These are phyloP conservation scores for Botryotinia calthae DNA, from an alignment of 2,329 filamentous ascomycete species.

Conservation along the genomic window DNA sequence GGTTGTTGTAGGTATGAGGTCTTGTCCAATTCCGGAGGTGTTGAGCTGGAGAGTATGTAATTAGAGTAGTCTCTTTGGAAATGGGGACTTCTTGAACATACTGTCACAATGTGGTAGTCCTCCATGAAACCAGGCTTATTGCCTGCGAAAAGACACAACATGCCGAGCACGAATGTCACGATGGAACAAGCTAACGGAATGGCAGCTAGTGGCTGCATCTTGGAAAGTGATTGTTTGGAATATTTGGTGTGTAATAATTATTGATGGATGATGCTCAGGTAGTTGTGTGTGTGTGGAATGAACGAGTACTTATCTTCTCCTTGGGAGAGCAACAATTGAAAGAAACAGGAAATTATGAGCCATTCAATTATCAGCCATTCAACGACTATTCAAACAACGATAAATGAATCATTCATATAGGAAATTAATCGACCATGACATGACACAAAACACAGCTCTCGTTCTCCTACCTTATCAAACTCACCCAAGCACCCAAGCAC, in stretches of 20 bases:
- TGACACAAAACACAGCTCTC: neutral
- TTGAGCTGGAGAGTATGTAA: slow-evolving; percentile 47
- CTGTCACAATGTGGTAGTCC: slow-evolving; percentile 55
- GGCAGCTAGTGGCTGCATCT: slow-evolving; percentile 48
- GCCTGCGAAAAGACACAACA: slow-evolving; percentile 61
- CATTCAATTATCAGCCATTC: neutral
- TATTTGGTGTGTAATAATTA: neutral
- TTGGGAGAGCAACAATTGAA: neutral
- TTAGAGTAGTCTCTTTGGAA: slow-evolving; percentile 7
- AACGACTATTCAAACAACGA: neutral
- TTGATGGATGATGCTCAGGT: neutral
- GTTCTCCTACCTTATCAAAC: neutral
- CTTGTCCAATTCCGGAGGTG: slow-evolving; percentile 52
- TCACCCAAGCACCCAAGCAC: slow-evolving; percentile 6
- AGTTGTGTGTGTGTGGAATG: neutral
- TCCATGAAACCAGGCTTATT: slow-evolving; percentile 55
- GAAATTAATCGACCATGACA: neutral
- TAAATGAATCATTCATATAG: slow-evolving; percentile 11
- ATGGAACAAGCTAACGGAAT: slow-evolving; percentile 51
- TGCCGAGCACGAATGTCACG: slow-evolving; percentile 54
- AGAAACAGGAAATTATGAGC: neutral
- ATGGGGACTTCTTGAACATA: slow-evolving; percentile 36
- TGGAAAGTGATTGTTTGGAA: slow-evolving; percentile 2
- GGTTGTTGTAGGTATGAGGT: slow-evolving; percentile 32
- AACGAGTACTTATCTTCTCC: neutral